A percentile compares a stretch with the other conserved stretches of the same genome.
These are phyloP conservation scores for Dipteronia dyeriana DNA, from an alignment of 345 rosid species.

Conservation along the genomic window DNA sequence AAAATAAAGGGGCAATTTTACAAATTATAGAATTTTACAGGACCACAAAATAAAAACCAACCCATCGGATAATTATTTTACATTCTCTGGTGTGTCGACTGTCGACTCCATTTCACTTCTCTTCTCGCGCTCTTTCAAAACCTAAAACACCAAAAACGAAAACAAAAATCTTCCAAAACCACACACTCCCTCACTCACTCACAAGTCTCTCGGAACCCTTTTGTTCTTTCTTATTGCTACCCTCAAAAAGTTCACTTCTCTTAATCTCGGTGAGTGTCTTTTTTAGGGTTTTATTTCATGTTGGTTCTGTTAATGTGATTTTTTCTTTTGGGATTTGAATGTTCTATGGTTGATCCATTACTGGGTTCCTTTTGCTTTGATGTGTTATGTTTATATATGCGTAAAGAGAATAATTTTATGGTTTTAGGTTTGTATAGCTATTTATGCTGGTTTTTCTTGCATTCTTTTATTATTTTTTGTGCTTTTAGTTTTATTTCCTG, in stretches of 20 bases:
- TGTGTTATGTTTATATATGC: background rate
- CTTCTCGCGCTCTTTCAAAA: background rate
- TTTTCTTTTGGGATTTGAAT: background rate
- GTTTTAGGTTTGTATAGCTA: background rate
- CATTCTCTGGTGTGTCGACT: background rate
- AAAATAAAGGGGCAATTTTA: too few species aligned
- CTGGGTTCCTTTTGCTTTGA: conserved; percentile 2
- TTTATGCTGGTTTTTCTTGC: background rate
- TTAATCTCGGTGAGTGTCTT: conserved; percentile 21
- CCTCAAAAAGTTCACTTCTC: background rate
- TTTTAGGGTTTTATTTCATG: conserved; percentile 13
- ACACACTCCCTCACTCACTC: background rate
- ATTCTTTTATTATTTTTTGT: background rate
- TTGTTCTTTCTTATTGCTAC: background rate
- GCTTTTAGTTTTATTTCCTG: background rate
- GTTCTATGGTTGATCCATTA: background rate
- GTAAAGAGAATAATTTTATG: background rate
- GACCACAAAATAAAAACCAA: background rate
- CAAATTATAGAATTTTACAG: background rate
- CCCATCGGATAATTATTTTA: too few species aligned
- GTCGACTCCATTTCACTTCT: background rate
- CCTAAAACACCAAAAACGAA: background rate
- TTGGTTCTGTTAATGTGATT: background rate
- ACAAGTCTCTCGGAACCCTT: background rate
- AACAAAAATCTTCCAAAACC: background rate